phyloP scores from a whole-genome alignment of 2,329 filamentous ascomycete species.

The Metarhizium anisopliae region DNA sequence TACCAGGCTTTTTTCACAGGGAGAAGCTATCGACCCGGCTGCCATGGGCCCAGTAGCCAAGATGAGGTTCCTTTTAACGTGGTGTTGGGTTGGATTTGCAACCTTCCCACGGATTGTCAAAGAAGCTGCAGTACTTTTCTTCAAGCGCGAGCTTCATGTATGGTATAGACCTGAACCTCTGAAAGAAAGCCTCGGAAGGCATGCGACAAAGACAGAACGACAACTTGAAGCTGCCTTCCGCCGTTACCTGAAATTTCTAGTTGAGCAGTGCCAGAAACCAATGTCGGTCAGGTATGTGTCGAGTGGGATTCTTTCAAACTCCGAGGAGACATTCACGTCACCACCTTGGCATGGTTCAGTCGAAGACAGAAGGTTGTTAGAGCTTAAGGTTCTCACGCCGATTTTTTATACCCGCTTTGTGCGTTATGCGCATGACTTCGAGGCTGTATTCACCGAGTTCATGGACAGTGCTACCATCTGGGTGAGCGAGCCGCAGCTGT shows the following conservation, averaged over 20 bases:
- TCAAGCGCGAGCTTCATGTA: constrained; percentile 47
- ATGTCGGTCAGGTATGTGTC: constrained; percentile 46
- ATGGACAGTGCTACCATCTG: constrained; percentile 49
- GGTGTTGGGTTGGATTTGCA: constrained; percentile 60
- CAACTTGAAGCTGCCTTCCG: constrained; percentile 38
- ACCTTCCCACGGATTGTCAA: constrained; percentile 58
- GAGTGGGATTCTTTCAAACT: constrained; percentile 32
- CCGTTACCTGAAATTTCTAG: constrained; percentile 37
- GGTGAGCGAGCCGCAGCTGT: constrained; percentile 43
- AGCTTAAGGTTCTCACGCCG: constrained; percentile 53
- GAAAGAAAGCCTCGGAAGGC: constrained; percentile 43
- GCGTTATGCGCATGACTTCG: constrained; percentile 51
- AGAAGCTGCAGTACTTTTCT: constrained; percentile 50
- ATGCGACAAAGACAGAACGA: constrained; percentile 40
- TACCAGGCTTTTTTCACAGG: constrained; percentile 48
- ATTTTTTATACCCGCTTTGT: constrained; percentile 59
- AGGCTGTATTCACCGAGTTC: constrained; percentile 53
- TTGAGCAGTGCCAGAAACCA: constrained; percentile 33
- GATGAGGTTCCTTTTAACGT: constrained; percentile 38
- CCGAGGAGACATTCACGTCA: constrained; percentile 30
- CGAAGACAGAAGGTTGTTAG: constrained; percentile 28
- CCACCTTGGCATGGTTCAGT: constrained; percentile 12
- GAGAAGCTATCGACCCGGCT: constrained; percentile 38
- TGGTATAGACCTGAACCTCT: constrained; percentile 58
- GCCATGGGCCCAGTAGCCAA: constrained; percentile 34